Percentiles rank a stretch among this genome's conserved stretches.
These are phyloP conservation scores for Urostyla sp. DNA, from an alignment of 73 alveolate species.

Conservation along the genomic window DNA sequence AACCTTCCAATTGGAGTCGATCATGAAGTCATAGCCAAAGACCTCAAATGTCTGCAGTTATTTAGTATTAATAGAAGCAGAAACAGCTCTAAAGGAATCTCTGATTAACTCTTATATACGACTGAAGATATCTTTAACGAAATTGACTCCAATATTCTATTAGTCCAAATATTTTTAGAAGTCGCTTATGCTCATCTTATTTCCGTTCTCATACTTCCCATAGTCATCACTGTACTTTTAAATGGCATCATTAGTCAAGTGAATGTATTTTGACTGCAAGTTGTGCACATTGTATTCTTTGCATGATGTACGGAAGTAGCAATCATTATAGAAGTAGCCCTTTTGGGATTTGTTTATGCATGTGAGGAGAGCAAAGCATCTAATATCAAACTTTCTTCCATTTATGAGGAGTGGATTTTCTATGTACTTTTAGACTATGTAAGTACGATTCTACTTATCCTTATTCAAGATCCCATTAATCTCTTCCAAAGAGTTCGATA, in stretches of 20 bases:
- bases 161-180: constrained; percentile 58
- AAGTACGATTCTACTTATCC: constrained; percentile 16
- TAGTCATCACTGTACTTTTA: constrained; percentile 69
- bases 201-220: constrained; percentile 75
- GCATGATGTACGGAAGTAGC: constrained; percentile 71
- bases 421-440: constrained; percentile 55
- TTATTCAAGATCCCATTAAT: background rate
- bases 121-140: background rate
- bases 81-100: constrained; percentile 70
- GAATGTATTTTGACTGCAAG: constrained; percentile 62
- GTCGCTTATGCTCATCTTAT: constrained; percentile 55
- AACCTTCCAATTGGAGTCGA: constrained; percentile 85
- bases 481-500: constrained; percentile 13
- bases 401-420: constrained; percentile 67
- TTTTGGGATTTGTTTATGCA: constrained; percentile 56
- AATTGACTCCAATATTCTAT: constrained; percentile 31
- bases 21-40: constrained; percentile 92
- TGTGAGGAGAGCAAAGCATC: constrained; percentile 59
- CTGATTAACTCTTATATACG: constrained; percentile 33
- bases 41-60: constrained; percentile 70
- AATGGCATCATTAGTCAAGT: constrained; percentile 79
- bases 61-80: constrained; percentile 62
- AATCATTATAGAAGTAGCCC: constrained; percentile 78
- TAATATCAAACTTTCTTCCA: constrained; percentile 68
- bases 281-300: constrained; percentile 53